Base-by-base conservation (phyloP, 495 filamentous ascomycete genomes). In the Sordaria brevicollis region DNA sequence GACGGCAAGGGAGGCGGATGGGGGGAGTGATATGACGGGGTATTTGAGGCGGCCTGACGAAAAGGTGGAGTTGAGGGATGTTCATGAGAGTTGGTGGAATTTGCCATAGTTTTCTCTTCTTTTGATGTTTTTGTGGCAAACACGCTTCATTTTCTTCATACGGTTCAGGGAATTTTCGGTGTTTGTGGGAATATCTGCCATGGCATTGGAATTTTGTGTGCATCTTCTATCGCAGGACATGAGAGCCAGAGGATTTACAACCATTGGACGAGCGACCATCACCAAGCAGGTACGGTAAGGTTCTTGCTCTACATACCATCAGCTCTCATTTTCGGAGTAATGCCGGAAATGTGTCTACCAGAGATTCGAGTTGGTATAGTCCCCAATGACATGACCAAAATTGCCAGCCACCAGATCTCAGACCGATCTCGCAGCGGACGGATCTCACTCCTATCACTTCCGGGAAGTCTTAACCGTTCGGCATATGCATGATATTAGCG, bases 71-170 rank as follows among this genome's bases (percentile, higher is more conserved):
- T 67, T 84, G 71, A 71, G 79, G 54, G 79, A 79, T 57, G 38
- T 80, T 8, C 81, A 84, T 71, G 82, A 83, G 75, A 79, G 74
- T 43, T 83, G 81, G 82, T 84, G 79, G 79, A 74, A 76, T 66
- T 66, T 75, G 66, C 75, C 75, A 10, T 75, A 41, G 65, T 67
- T 10, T 11, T 3, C 29, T 33, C 37, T 33, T 4, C 10, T 0
- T 9, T 7, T n/a, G n/a, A 0, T 34, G 34, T 68, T 11, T 35
- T 57, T 15, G 17, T 5, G 43, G 9, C n/a, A 15, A 25, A 19
- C 6, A n/a, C 19, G 7, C n/a, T 4, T 39, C 19, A 0, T 43
- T 43, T 43, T n/a, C 39, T n/a, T 10, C 10, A 10, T n/a, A 43
- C n/a, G 39, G 10, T 43, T 43, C 10, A 10, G 10, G 39, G n/a